phyloP scores from a whole-genome alignment of 2,329 filamentous ascomycete species.

The Aureobasidium sp. region DNA sequence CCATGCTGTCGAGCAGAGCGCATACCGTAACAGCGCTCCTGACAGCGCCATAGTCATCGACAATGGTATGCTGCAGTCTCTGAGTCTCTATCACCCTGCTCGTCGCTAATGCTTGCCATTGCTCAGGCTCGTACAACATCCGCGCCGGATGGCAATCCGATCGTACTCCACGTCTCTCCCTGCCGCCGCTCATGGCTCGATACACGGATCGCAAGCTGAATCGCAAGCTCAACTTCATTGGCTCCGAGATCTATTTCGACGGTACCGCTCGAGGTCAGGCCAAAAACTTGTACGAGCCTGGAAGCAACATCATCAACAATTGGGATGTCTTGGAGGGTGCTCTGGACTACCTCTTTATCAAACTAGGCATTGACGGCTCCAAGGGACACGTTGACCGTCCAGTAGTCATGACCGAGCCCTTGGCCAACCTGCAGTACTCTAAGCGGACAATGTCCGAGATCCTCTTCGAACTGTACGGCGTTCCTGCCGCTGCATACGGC shows the following conservation, averaged over 20 bases:
- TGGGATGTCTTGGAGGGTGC: constrained; percentile 98
- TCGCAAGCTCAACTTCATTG: constrained; percentile 87
- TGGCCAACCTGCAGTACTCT: constrained; percentile 84
- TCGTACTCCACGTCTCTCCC: constrained; percentile 64
- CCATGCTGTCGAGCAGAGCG: constrained; percentile 54
- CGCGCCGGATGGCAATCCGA: constrained; percentile 97
- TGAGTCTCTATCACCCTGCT: not conserved
- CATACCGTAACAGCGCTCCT: constrained; percentile 57
- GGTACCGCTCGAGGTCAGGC: constrained; percentile 87
- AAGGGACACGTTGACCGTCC: constrained; percentile 74
- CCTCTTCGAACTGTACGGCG: constrained; percentile 90
- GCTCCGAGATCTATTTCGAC: constrained; percentile 88
- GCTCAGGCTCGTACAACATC: constrained; percentile 71
- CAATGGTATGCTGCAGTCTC: constrained; percentile 59
- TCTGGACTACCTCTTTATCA: constrained; percentile 89
- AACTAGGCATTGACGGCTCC: constrained; percentile 73
- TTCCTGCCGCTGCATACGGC: constrained; percentile 83
- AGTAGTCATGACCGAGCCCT: constrained; percentile 89
- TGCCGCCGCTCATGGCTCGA: constrained; percentile 87
- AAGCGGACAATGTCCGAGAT: constrained; percentile 85
- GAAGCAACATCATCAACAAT: constrained; percentile 86
- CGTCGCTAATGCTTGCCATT: not conserved
- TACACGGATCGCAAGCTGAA: constrained; percentile 91
- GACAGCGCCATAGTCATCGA: constrained; percentile 87
- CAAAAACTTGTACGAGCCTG: constrained; percentile 82